Conservation (phyloP, 148 eudicot genomes). For the Rheum nobile region DNA sequence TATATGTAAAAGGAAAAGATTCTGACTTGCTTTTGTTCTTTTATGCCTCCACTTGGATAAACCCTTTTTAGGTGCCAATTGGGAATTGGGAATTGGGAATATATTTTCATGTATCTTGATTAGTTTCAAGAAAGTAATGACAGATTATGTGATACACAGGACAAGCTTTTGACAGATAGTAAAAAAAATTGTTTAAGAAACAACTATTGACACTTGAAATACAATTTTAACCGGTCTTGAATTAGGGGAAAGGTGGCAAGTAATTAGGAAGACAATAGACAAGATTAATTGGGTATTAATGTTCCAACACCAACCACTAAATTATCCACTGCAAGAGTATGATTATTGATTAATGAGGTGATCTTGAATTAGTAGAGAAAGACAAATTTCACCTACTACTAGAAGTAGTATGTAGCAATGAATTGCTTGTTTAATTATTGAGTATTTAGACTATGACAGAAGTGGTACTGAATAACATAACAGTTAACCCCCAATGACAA, state of each 20-base stretch:
- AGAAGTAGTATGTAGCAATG: too few species aligned
- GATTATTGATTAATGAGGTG: not conserved
- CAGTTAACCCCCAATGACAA: too few species aligned
- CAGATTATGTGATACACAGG: not conserved
- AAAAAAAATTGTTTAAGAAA: too few species aligned
- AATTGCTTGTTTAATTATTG: too few species aligned
- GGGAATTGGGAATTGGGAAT: not conserved
- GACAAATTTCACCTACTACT: not conserved
- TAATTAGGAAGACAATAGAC: too few species aligned
- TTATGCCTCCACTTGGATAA: not conserved
- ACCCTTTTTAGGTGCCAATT: too few species aligned
- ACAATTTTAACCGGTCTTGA: too few species aligned
- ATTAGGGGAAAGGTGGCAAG: too few species aligned
- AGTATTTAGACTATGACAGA: too few species aligned
- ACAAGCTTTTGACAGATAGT: not conserved
- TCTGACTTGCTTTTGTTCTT: not conserved
- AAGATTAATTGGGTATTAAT: not conserved
- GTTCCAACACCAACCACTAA: not conserved
- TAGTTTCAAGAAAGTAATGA: not conserved
- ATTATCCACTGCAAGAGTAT: not conserved
- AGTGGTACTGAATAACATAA: too few species aligned
- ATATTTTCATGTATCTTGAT: not conserved
- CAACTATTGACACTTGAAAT: too few species aligned
- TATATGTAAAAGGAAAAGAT: not conserved
- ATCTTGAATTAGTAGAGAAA: not conserved